Evolutionary conservation across 1,284 basidiomycete genomes (phyloP), one percentile per base, ranked within the genome.

Genomic region (Moesziomyces antarcticus): DNA sequence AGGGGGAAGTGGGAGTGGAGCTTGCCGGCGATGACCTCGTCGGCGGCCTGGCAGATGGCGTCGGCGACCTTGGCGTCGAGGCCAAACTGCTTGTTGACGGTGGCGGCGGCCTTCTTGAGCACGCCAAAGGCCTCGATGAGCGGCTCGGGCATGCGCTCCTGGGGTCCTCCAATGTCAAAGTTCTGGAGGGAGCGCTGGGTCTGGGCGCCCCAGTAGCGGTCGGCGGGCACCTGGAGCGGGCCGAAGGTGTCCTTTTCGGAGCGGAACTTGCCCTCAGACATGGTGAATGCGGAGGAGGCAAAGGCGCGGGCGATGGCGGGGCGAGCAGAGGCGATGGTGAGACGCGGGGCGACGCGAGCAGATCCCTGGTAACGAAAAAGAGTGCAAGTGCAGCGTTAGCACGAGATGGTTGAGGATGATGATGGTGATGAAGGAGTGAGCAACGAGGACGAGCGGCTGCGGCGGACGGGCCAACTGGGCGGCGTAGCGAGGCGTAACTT

Each of bases 131-230:
- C 97, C 85, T 97, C 93, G 87, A 99, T 97, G 57, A 99, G 87
- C 20, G 96, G 94, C 33, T 89, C 89, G 3, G 97, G 97, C 82
- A 99, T 90, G 72, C 94, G 90, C 85, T 99, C 97, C 6, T 92
- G 87, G 27, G 91, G 90, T 42, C 97, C 97, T 68, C 96, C 97
- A 79, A 99, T 99, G 85, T 99, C 95, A 83, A 99, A 99, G 87
- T 99, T 99, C 86, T 95, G 92, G 75, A 99, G 88, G 27, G 94
- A 97, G 51, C 97, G 89, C 85, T 99, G 97, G 35, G 97, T 99
- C 87, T 99, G 97, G 20, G 96, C 96, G 69, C 97, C 97, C 94
- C 96, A 99, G 87, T 98, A 98, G 59, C 91, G 89, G 82, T 98
- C 92, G 22, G 92, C 90, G 42, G 97, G 96, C 49, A 99, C 97